phyloP scores from a whole-genome alignment of 169 alveolate genomes.

The Eimeria necatrix region DNA sequence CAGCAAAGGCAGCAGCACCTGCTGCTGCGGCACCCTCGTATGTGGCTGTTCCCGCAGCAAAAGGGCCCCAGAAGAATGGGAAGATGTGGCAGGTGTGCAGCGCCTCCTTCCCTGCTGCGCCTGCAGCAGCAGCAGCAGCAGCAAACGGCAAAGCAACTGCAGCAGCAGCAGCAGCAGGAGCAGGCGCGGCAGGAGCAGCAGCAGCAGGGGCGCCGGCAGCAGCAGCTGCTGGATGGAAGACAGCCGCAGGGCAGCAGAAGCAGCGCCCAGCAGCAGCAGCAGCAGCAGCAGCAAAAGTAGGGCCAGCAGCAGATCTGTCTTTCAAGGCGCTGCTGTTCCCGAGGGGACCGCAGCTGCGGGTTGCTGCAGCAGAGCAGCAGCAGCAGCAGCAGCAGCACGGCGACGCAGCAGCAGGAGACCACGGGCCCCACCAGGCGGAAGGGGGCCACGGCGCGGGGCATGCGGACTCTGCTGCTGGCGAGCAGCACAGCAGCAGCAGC shows the following conservation, averaged over 20 bases:
- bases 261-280: constrained; percentile 7
- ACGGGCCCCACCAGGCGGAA: not conserved
- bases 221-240: not conserved
- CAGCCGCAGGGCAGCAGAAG: constrained; percentile 34
- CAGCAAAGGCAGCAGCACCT: constrained; percentile 4
- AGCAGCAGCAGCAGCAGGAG: constrained; percentile 11
- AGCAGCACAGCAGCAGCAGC: constrained; percentile 26
- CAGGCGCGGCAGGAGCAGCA: not conserved
- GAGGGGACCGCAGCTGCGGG: constrained; percentile 32
- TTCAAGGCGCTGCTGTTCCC: constrained; percentile 72
- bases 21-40: not conserved
- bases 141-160: constrained; percentile 1
- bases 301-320: constrained; percentile 57
- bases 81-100: constrained; percentile 78
- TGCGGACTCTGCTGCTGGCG: constrained; percentile 7
- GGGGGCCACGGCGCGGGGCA: not conserved
- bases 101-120: constrained; percentile 76
- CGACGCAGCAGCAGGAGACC: constrained; percentile 4
- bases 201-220: not conserved
- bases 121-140: constrained; percentile 3
- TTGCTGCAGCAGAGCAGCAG: constrained; percentile 66
- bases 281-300: not conserved
- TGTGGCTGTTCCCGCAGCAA: constrained; percentile 7
- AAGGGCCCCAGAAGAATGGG: constrained; percentile 23
- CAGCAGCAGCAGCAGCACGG: not conserved